Percentiles rank a stretch among this genome's conserved stretches.
phyloP scores from a whole-genome alignment of 208 protist species.

The Acanthamoeba triangularis region DNA sequence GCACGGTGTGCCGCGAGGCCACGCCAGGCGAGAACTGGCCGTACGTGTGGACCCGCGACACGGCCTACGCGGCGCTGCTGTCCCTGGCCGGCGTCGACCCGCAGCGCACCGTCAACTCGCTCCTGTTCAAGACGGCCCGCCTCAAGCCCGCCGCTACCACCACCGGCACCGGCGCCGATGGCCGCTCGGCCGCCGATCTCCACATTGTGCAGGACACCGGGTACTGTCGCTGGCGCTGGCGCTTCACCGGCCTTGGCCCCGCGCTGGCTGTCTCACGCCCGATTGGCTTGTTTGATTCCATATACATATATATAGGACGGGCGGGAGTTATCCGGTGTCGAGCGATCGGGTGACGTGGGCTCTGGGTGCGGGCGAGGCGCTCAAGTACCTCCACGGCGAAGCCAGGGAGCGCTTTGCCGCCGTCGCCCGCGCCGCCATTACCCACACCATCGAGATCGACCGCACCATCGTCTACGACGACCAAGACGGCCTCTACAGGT shows the following conservation, averaged over 20 bases:
- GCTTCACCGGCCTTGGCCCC: too few relatives aligned
- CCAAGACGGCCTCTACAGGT: conserved; percentile 4
- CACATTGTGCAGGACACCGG: conserved; percentile 44
- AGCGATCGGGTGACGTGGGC: conserved; percentile 48
- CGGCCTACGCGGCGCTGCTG: conserved; percentile 4
- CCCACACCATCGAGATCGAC: conserved; percentile 14
- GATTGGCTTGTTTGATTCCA: too few relatives aligned
- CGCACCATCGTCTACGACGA: not conserved
- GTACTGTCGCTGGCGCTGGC: not conserved
- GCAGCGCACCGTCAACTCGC: not conserved
- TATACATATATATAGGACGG: not conserved
- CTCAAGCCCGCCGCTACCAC: not conserved
- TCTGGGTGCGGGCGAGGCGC: not conserved
- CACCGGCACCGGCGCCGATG: not conserved
- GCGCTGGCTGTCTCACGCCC: too few relatives aligned
- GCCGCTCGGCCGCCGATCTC: not conserved
- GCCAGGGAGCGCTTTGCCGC: not conserved
- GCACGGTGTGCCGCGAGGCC: too few relatives aligned
- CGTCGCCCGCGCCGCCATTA: not conserved
- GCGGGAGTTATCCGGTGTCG: not conserved
- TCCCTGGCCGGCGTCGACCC: conserved; percentile 5
- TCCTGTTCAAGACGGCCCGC: not conserved
- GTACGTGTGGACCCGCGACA: conserved; percentile 25
- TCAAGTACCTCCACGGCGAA: not conserved
- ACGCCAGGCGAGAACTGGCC: conserved; percentile 61